Evolutionary conservation across 2,329 filamentous ascomycete genomes (phyloP).

Genomic region (Elsinoe perseae): DNA sequence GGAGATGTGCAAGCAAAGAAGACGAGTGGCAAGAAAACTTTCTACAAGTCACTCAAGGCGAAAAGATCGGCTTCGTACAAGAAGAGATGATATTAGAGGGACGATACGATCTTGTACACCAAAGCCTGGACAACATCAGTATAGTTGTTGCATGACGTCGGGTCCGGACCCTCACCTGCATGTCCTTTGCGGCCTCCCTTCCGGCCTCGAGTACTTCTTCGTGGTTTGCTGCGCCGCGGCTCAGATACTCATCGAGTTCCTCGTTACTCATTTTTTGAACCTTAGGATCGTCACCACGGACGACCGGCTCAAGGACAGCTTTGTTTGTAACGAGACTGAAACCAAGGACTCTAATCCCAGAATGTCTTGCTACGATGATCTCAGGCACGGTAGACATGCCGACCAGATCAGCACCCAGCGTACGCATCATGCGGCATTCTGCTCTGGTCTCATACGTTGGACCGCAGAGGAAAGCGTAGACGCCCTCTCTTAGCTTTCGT

Average conservation of each 20-base stretch:
- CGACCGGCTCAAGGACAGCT: conserved; percentile 51
- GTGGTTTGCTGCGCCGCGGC: conserved; percentile 55
- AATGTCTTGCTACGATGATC: conserved; percentile 58
- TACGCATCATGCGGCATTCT: conserved; percentile 55
- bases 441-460: conserved; percentile 60
- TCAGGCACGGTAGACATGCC: conserved; percentile 65
- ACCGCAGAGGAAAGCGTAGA: conserved; percentile 58
- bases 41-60: conserved; percentile 72
- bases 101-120: conserved; percentile 19
- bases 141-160: neutral
- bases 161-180: conserved; percentile 39
- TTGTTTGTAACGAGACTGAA: conserved; percentile 61
- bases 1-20: conserved; percentile 74
- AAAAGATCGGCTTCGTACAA: conserved; percentile 40
- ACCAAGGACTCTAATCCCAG: conserved; percentile 54
- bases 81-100: conserved; percentile 24
- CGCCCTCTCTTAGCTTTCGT: conserved; percentile 53
- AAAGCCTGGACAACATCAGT: conserved; percentile 14
- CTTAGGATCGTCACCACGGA: conserved; percentile 49
- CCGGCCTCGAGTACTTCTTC: conserved; percentile 58
- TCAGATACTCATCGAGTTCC: conserved; percentile 49
- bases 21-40: conserved; percentile 77
- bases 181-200: conserved; percentile 51
- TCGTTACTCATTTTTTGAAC: conserved; percentile 44
- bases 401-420: conserved; percentile 58